A percentile compares a stretch with the other conserved stretches of the same genome.
phyloP scores from a whole-genome alignment of 495 filamentous ascomycete genomes.

The Aspergillus asperescens region DNA sequence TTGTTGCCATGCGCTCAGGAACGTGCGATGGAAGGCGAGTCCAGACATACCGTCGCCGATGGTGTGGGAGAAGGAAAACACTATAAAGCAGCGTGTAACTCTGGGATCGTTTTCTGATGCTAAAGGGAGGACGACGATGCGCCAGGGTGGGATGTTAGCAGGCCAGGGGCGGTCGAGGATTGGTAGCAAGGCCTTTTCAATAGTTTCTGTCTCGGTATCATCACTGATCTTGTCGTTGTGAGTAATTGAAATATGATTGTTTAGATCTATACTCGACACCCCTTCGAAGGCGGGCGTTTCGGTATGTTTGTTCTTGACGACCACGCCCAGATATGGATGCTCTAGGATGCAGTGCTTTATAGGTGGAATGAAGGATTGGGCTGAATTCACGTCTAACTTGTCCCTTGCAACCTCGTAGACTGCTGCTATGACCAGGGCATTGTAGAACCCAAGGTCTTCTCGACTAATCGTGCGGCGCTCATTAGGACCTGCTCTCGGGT shows the following conservation, averaged over 20 bases:
- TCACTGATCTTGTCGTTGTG: neutral
- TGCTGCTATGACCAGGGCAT: conserved; percentile 20
- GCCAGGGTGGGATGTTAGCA: conserved; percentile 21
- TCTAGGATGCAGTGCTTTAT: conserved; percentile 16
- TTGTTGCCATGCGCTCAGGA: conserved; percentile 13
- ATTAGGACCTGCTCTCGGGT: conserved; percentile 19
- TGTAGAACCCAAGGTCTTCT: conserved; percentile 24
- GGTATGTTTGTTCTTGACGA: conserved; percentile 21
- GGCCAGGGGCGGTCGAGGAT: conserved; percentile 25
- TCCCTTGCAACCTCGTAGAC: conserved; percentile 17
- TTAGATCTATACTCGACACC: conserved; percentile 14
- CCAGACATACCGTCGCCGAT: conserved; percentile 25
- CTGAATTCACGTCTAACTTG: conserved; percentile 6
- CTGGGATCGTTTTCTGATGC: neutral
- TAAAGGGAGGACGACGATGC: conserved; percentile 23
- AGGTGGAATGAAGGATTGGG: conserved; percentile 14
- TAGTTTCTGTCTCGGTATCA: conserved; percentile 1
- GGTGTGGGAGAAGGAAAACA: conserved; percentile 23
- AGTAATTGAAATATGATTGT: conserved; percentile 21
- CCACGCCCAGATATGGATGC: conserved; percentile 17
- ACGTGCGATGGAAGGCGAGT: conserved; percentile 20
- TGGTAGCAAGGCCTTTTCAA: conserved; percentile 13
- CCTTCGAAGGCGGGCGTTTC: conserved; percentile 19
- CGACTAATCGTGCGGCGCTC: conserved; percentile 26
- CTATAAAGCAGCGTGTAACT: conserved; percentile 19